Evolutionary conservation across 176 grass and related monocot species (phyloP).

Genomic region (Urochloa ruziziensis): DNA sequence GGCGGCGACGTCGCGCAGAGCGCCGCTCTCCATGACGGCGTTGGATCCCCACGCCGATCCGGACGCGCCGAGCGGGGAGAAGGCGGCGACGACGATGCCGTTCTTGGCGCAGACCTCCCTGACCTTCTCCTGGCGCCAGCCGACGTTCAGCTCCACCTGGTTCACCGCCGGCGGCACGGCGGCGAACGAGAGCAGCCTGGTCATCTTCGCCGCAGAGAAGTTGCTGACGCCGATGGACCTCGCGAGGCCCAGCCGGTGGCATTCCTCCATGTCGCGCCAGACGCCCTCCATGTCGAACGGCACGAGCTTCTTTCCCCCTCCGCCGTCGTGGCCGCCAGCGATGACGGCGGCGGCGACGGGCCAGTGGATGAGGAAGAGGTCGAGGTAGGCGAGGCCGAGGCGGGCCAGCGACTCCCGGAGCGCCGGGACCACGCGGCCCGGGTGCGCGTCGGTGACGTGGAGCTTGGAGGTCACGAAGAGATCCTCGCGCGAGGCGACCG

Average conservation of each 20-base stretch:
- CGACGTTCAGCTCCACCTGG: constrained; percentile 77
- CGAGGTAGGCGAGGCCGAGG: constrained; percentile 59
- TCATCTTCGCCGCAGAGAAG: constrained; percentile 60
- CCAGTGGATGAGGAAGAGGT: constrained; percentile 86
- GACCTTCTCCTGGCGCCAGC: constrained; percentile 66
- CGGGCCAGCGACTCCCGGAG: constrained; percentile 48
- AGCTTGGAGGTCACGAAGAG: constrained; percentile 75
- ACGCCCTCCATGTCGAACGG: constrained; percentile 66
- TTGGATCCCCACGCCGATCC: constrained; percentile 43
- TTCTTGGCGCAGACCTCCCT: constrained; percentile 45
- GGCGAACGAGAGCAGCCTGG: constrained; percentile 39
- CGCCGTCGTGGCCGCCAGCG: no score
- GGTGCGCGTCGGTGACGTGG: constrained; percentile 30
- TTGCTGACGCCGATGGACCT: constrained; percentile 81
- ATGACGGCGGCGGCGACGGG: constrained; percentile 25
- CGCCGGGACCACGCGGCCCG: constrained; percentile 48
- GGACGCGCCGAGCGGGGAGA: constrained; percentile 51
- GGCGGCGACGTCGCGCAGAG: constrained; percentile 37
- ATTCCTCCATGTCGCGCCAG: constrained; percentile 87
- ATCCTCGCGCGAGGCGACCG: constrained; percentile 39
- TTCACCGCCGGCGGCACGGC: constrained; percentile 71
- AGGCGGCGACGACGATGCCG: constrained; percentile 57
- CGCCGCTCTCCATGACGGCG: constrained; percentile 59
- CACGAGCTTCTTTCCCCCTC: neutral
- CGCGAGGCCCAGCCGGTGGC: constrained; percentile 61